Base-by-base conservation (phyloP, 345 rosid genomes). In the thale cress (Arabidopsis thaliana) region DNA sequence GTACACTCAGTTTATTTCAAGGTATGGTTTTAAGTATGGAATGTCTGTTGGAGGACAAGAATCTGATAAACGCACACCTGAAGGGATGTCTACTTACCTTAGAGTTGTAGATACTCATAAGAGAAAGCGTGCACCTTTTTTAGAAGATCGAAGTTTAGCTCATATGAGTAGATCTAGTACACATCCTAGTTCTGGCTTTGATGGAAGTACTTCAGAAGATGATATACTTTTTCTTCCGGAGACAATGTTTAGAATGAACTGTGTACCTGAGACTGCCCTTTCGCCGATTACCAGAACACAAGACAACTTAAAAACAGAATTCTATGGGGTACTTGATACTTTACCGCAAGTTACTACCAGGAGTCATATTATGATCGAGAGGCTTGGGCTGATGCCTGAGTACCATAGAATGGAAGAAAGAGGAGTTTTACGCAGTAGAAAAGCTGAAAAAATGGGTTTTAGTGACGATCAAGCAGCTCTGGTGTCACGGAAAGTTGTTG, bases 201-300 rank as follows among this genome's bases (percentile, higher is more conserved):
- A 86, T 64, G 78, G 83, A 14, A 73, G 67, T 38, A 84, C 50
- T 76, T 78, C 83, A 23, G 91, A 91, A 48, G 87, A 86, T 57
- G 97, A 88, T 49, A 44, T 81, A 24, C 71, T 73, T 30, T 82
- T 94, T 77, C 84, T 94, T 42, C 97, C 98, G 0, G 98, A 94
- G 81, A 82, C 85, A 8, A 87, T 88, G 88, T 94, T 85, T 79
- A 69, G 83, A 73, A 63, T 81, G 82, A 94, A 94, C 72, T 85
- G 89, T 83, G 92, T 94, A 20, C 98, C 98, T 30, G 96, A 86
- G 61, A 80, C 85, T 84, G 89, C 97, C 7, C 83, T 90, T 50
- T 84, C 87, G 32, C 74, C 80, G 20, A 61, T 75, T 63, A 69
- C 50, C 66, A 82, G 87, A 71, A 55, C 52, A 23, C 82, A 83